Evolutionary conservation across 148 eudicot genomes (phyloP).

Genomic region (Vaccinium myrtillus): DNA sequence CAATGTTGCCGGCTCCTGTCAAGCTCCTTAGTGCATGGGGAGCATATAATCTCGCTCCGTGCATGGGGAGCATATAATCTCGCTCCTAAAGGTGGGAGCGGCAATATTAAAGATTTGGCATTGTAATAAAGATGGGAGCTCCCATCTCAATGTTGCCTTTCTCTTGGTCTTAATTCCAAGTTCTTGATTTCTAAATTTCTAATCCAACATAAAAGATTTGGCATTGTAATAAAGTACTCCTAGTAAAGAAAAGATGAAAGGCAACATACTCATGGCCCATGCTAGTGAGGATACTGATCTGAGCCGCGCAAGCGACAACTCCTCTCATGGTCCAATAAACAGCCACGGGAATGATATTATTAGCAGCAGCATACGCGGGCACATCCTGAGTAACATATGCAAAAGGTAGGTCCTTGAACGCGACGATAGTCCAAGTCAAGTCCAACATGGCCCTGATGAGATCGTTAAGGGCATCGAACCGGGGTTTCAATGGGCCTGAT

Average conservation of each 20-base stretch:
- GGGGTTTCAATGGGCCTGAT: constrained; percentile 18
- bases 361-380: constrained; percentile 19
- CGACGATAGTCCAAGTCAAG: constrained; percentile 22
- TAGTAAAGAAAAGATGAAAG: background rate
- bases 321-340: constrained; percentile 32
- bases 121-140: no score
- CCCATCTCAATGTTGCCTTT: no score
- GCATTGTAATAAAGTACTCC: background rate
- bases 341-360: constrained; percentile 18
- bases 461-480: constrained; percentile 24
- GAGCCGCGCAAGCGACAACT: constrained; percentile 26
- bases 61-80: no score
- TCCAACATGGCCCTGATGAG: constrained; percentile 29
- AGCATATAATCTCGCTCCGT: no score
- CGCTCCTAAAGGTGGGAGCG: no score
- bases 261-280: constrained; percentile 28
- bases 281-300: constrained; percentile 28
- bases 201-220: background rate
- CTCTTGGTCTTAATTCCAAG: background rate
- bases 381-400: constrained; percentile 19
- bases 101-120: no score
- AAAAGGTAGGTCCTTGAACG: constrained; percentile 26
- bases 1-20: no score
- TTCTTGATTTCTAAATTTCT: background rate
- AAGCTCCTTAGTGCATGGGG: no score